Evolutionary conservation across 192 early-diverging fungal species (phyloP).

Genomic region (Dissophora globulifera): DNA sequence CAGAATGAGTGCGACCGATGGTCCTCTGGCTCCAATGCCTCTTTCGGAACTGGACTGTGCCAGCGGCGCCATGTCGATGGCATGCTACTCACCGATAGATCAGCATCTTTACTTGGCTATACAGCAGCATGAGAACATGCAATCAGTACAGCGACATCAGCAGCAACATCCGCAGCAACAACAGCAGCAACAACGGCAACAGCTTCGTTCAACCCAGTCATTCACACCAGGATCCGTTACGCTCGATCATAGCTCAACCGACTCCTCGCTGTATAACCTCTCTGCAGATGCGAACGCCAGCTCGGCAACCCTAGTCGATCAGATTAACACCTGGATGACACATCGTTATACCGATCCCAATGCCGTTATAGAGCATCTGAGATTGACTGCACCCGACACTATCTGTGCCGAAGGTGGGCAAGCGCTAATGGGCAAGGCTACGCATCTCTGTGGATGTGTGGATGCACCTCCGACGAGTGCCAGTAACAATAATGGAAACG

Average conservation of each 20-base stretch:
- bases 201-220: neutral
- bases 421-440: neutral
- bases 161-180: conserved; percentile 6
- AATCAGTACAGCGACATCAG: neutral
- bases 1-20: too few species aligned
- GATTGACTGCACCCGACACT: neutral
- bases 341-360: conserved; percentile 9
- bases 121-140: neutral
- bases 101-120: conserved; percentile 4
- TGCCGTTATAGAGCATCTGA: neutral
- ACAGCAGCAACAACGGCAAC: neutral
- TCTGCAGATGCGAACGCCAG: neutral
- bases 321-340: conserved; percentile 4
- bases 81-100: conserved; percentile 4
- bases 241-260: neutral
- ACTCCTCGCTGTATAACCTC: conserved; percentile 2
- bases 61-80: neutral
- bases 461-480: neutral
- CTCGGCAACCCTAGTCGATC: conserved; percentile 20
- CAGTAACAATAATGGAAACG: neutral
- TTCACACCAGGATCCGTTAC: neutral
- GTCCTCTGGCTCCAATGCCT: too few species aligned
- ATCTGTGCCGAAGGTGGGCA: neutral
- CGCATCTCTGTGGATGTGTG: neutral
- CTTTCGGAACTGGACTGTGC: neutral